Conservation (phyloP, 768 basidiomycete species). For the Psilocybe cyanescens region DNA sequence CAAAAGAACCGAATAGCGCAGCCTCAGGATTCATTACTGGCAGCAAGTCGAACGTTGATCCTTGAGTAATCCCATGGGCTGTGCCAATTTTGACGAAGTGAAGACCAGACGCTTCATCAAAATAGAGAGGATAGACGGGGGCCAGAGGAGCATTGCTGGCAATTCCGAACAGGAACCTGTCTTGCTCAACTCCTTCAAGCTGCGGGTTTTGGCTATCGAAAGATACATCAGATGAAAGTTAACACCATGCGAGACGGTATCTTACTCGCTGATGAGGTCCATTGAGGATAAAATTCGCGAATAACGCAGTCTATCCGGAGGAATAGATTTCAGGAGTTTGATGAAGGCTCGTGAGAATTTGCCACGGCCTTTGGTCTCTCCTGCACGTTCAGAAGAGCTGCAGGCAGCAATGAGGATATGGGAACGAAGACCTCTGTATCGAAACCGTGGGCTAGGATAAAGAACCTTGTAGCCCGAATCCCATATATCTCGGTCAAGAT, state of each 20-base stretch:
- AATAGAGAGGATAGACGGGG: not conserved
- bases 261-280: conserved; percentile 9
- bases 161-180: conserved; percentile 10
- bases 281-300: conserved; percentile 8
- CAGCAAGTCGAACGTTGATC: not conserved
- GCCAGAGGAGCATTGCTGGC: not conserved
- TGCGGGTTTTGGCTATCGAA: conserved; percentile 17
- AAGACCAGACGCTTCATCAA: not conserved
- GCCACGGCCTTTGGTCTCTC: conserved; percentile 6
- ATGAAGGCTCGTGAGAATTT: conserved; percentile 13
- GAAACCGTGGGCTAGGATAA: not conserved
- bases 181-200: conserved; percentile 7
- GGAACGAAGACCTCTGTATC: conserved; percentile 5
- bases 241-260: not conserved
- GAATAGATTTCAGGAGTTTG: conserved; percentile 6
- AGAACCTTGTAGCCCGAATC: not conserved
- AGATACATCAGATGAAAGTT: not conserved
- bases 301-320: conserved; percentile 8
- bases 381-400: conserved; percentile 6
- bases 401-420: conserved; percentile 18
- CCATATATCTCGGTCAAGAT: conserved; percentile 11
- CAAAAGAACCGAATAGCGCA: not conserved
- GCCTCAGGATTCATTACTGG: not conserved
- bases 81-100: too few species aligned
- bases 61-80: not conserved